Evolutionary conservation across 2,329 filamentous ascomycete species (phyloP).

Genomic region (Hypoxylon sp.): DNA sequence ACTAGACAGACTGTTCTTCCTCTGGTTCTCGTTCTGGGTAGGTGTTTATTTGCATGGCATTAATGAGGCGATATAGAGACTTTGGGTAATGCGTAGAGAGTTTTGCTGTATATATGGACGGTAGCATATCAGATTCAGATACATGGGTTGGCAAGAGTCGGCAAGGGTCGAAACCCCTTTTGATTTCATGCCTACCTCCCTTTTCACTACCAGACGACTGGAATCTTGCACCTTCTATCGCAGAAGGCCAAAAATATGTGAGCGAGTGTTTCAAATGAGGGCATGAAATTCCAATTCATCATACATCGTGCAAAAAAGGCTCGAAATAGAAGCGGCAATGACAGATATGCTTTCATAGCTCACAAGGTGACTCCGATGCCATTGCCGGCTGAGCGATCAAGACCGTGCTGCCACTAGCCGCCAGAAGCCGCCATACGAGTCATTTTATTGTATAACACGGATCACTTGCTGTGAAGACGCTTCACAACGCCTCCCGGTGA

Average conservation of each 20-base stretch:
- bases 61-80: background rate
- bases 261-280: too few relatives aligned
- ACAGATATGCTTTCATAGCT: background rate
- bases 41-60: background rate
- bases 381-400: too few relatives aligned
- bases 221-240: too few relatives aligned
- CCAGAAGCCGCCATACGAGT: too few relatives aligned
- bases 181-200: background rate
- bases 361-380: too few relatives aligned
- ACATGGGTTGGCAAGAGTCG: background rate
- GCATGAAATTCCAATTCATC: background rate
- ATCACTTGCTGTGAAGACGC: too few relatives aligned
- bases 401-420: too few relatives aligned
- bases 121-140: background rate
- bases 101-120: background rate
- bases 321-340: background rate
- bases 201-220: background rate
- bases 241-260: too few relatives aligned
- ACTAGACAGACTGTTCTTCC: background rate
- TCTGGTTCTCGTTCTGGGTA: background rate
- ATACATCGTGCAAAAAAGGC: background rate
- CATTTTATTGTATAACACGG: too few relatives aligned
- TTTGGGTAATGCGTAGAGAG: background rate
- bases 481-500: too few relatives aligned
- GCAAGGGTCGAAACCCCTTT: background rate